phyloP scores from a whole-genome alignment of 192 early-diverging fungal species.

The Coemansia guatemalensis region DNA sequence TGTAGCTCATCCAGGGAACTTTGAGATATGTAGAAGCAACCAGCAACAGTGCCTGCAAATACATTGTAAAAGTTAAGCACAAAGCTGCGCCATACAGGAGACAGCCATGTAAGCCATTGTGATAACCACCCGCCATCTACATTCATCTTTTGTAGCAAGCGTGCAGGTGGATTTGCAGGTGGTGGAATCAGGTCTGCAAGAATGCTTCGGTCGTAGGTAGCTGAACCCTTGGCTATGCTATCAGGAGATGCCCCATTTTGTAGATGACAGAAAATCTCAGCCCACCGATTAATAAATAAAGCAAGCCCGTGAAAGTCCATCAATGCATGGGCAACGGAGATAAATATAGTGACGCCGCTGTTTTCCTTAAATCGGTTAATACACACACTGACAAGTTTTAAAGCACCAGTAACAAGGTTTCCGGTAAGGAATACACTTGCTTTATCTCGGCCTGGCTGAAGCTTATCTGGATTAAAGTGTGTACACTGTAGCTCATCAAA shows the following conservation, averaged over 20 bases:
- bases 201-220: background rate
- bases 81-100: conserved; percentile 8
- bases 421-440: background rate
- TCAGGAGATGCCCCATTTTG: background rate
- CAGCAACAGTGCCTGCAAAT: background rate
- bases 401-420: background rate
- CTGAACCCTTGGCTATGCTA: background rate
- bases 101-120: conserved; percentile 8
- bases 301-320: conserved; percentile 16
- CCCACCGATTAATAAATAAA: conserved; percentile 21
- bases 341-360: conserved; percentile 18
- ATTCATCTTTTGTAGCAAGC: background rate
- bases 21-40: conserved; percentile 10
- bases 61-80: background rate
- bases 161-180: background rate
- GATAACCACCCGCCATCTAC: background rate
- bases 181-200: background rate
- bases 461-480: background rate
- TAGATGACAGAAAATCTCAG: background rate
- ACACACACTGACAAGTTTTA: conserved; percentile 7
- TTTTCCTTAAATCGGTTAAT: conserved; percentile 10
- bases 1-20: background rate
- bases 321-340: conserved; percentile 2
- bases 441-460: background rate
- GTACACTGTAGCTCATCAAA: background rate